Evolutionary conservation across 2,329 filamentous ascomycete species (phyloP), one percentile per base, ranked within the genome.

Genomic region (Sporothrix pseudoabietina): DNA sequence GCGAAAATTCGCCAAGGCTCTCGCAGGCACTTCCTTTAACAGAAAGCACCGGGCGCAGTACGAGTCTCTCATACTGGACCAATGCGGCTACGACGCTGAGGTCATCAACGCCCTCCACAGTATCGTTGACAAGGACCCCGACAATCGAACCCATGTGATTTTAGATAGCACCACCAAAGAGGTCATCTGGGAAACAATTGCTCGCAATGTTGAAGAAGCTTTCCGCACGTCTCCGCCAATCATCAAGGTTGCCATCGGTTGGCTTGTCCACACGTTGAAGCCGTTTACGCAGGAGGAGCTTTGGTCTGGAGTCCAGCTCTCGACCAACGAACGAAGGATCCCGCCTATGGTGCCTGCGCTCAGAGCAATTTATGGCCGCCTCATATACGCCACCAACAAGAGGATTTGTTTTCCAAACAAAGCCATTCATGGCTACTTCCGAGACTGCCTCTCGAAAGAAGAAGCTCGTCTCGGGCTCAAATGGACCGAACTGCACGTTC

Each of bases 201-300:
- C 26, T 1, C 30, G 14, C 30, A 35, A 22, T n/a, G 19, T 49
- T 30, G 12, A 69, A 54, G 14, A n/a, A 8, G 47, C 44, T 39
- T 54, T 39, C 26, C 47, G 5, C 26, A 10, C 35, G 8, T 54
- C 66, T 52, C 66, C 66, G 14, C 8, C 30, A 26, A 55, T 30
- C 47, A 30, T 30, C 16, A 69, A 54, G 19, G 47, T 39, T 22
- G 66, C 66, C 44, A 52, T 69, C 19, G 66, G 44, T 7, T 69
- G 66, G 66, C 16, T 52, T 54, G 47, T 69, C 10, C 52, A 39
- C 32, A 19, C 66, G 54, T 39, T 19, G 9, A 22, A 47, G 14
- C 66, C 66, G 3, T 30, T 69, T n/a, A 69, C 66, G 5, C 19
- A 35, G 30, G 66, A 69, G 9, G 66, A 69, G 66, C 66, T 69